Base-by-base conservation (phyloP, 1,284 basidiomycete species). In the Rhodotorula sp. region DNA sequence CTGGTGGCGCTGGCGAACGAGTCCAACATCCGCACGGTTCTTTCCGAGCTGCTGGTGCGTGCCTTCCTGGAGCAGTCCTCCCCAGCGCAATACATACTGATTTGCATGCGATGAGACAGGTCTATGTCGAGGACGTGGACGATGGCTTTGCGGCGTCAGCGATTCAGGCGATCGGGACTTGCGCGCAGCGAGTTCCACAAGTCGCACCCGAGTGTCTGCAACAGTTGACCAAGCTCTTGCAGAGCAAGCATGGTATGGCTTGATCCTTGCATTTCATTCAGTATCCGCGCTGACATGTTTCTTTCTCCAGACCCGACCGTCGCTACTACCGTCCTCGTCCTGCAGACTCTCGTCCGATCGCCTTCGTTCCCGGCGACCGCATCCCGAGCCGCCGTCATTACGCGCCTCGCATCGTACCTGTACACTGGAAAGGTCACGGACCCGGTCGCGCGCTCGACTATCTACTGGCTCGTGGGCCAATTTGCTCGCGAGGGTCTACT, bases 381-480 rank as follows among this genome's bases (percentile, higher is more conserved):
- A 59, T 60, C 67, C 23, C 71, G 70, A 0, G 31, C 65, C n/a
- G 48, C 65, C 47, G 69, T 85, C 85, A 21, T 87, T 90, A 0
- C 81, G 88, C 29, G 83, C 20, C 90, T 96, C 70, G 89, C 94
- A 16, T 86, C 88, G 1, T 86, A 88, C 48, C 87, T 97, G 8
- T 51, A 64, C 90, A 91, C 0, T 84, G 86, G 64, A 84, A 88
- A 88, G 64, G 91, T 97, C 62, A 85, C 83, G 21, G 90, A 93
- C 78, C 84, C 90, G 1, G 85, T 87, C 73, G 92, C 94, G 1
- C 84, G 91, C 34, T 91, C 92, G 0, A 93, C 90, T 76, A 88
- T 96, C 0, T 83, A 93, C 54, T 95, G 93, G 92, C 86, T 97
- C 0, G 92, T 93, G 0, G 94, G 94, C 0, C 92, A 95, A 80